Conservation (phyloP, 1,284 basidiomycete genomes). For the Clitocybe nebularis region DNA sequence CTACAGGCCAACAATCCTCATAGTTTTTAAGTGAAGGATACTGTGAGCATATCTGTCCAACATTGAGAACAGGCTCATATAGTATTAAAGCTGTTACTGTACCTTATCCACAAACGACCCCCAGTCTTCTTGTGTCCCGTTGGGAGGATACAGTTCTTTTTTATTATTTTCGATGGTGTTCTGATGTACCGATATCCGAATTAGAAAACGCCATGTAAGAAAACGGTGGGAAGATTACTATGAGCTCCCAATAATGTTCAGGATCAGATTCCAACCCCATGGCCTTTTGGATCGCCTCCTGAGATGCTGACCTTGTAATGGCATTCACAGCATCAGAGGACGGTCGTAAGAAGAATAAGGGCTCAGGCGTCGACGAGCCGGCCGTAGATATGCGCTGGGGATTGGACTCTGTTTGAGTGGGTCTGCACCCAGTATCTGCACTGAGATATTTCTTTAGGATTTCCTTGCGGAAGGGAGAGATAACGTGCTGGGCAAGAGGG, state of each 20-base stretch:
- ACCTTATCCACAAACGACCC: neutral
- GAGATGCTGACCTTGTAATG: neutral
- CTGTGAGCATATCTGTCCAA: slow-evolving; percentile 6
- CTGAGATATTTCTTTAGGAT: slow-evolving; percentile 1
- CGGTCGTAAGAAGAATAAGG: slow-evolving; percentile 2
- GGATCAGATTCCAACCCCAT: neutral
- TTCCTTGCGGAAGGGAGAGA: slow-evolving; percentile 5
- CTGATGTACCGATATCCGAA: neutral
- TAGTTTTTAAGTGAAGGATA: slow-evolving; percentile 13
- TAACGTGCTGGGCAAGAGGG: neutral
- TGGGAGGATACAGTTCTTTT: neutral
- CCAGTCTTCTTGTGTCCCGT: neutral
- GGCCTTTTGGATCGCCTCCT: slow-evolving; percentile 5
- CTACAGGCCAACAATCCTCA: slow-evolving; percentile 17
- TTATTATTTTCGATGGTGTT: neutral
- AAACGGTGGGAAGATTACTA: neutral
- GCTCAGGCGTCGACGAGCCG: neutral
- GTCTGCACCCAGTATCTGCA: no score
- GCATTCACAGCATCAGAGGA: slow-evolving; percentile 1
- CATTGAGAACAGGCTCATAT: neutral
- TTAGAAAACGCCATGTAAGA: neutral
- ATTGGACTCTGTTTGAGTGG: neutral
- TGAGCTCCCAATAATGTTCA: neutral
- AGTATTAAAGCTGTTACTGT: neutral
- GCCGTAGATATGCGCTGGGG: neutral